Base-by-base conservation (phyloP, 2,329 filamentous ascomycete genomes). In the Rhexocercosporidium sp. region DNA sequence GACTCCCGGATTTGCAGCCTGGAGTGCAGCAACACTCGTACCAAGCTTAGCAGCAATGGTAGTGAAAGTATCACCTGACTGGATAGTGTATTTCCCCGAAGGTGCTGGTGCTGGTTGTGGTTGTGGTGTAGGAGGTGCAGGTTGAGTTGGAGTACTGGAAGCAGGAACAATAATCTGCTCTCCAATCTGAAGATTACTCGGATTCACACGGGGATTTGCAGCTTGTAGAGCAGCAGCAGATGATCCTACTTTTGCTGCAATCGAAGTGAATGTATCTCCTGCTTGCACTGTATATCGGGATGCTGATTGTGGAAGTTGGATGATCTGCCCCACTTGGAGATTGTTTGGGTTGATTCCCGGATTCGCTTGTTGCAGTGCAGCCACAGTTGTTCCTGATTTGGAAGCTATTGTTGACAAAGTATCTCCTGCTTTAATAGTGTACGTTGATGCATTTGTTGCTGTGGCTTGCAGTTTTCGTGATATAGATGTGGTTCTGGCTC, bases 371-470 rank as follows among this genome's bases (percentile, higher is more conserved):
- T 69, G 54, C 3, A 69, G 22, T 46, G 44, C 51, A 27, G 39
- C 60, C 1, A 66, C 51, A 12, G 64, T 61, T 20, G 34, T 69
- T 39, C 56, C 51, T 16, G 62, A 41, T 27, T 63, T 57, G 1
- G 29, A 54, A 8, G 67, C 64, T 22, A 67, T 67, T 16, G 53
- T 39, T 18, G 41, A 20, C 34, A 65, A 63, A 22, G 65, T 69
- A 56, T 67, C 67, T 2, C 67, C 67, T 27, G 64, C n/a, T 25
- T 62, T 39, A 18, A 69, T 62, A 8, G 67, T 66, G 57, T 69
- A 69, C 2, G 37, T 69, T 16, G 61, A 53, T 9, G 37, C 12
- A 46, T 31, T 54, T 6, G n/a, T 22, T 14, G 20, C 37, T 1
- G 39, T 49, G 20, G 22, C 46, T 49, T 49, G 46, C 46, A 49